phyloP scores from a whole-genome alignment of 208 protist genomes.

The Leishmania arabica region DNA sequence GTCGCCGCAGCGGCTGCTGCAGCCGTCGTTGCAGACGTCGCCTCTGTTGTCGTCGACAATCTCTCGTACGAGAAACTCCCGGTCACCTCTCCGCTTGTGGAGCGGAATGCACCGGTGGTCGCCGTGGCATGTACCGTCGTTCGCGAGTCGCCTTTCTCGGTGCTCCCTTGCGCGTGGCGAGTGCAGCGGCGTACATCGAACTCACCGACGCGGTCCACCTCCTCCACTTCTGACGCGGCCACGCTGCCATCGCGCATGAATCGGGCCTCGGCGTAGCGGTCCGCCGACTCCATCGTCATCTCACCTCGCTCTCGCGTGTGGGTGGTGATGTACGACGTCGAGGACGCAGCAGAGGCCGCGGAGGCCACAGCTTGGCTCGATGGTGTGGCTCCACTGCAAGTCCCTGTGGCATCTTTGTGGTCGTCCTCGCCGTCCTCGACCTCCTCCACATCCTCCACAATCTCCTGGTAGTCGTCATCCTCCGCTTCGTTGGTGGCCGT shows the following conservation, averaged over 20 bases:
- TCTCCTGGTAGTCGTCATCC: slow-evolving; percentile 33
- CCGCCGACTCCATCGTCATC: slow-evolving; percentile 21
- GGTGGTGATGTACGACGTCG: background rate
- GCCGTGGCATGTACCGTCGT: slow-evolving; percentile 20
- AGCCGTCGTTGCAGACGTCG: background rate
- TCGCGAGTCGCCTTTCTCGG: slow-evolving; percentile 13
- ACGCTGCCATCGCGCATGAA: slow-evolving; percentile 32
- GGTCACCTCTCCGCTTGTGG: slow-evolving; percentile 21
- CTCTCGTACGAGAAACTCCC: slow-evolving; percentile 30
- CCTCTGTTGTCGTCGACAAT: slow-evolving; percentile 3
- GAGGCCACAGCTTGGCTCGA: background rate
- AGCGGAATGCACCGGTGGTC: slow-evolving; percentile 31
- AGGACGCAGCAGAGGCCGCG: background rate
- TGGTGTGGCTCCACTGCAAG: background rate
- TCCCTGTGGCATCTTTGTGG: background rate
- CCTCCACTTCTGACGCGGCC: slow-evolving; percentile 19
- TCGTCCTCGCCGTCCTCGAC: slow-evolving; percentile 28
- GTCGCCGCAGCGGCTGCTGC: background rate
- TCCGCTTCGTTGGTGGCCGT: slow-evolving; percentile 1
- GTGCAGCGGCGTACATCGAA: slow-evolving; percentile 29
- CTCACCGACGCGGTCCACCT: slow-evolving; percentile 21
- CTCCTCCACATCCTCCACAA: slow-evolving; percentile 25
- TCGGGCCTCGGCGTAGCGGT: slow-evolving; percentile 25
- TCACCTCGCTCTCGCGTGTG: slow-evolving; percentile 12
- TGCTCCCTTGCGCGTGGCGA: slow-evolving; percentile 1